phyloP scores from a whole-genome alignment of 176 grass and related monocot genomes.

The Rhynchospora pubera region DNA sequence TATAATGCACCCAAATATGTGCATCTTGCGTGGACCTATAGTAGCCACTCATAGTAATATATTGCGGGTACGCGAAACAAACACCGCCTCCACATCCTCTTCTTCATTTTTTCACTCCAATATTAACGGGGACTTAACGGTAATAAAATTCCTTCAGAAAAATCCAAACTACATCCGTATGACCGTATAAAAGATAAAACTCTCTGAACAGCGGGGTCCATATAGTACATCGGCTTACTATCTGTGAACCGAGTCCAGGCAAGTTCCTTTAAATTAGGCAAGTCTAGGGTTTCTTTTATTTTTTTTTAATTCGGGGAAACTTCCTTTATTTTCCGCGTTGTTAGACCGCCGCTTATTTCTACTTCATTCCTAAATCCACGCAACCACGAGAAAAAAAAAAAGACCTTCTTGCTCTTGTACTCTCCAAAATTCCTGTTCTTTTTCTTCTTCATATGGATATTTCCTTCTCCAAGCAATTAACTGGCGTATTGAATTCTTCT shows the following conservation, averaged over 20 bases:
- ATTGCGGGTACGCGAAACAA: background rate
- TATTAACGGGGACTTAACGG: too few relatives aligned
- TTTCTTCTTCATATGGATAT: slow-evolving; percentile 32
- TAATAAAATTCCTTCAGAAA: background rate
- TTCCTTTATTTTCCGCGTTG: background rate
- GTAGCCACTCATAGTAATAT: background rate
- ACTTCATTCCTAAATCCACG: background rate
- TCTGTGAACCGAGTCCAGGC: background rate
- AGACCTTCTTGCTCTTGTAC: background rate
- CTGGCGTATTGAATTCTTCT: background rate
- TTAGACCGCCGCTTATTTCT: slow-evolving; percentile 10
- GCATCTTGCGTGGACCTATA: background rate
- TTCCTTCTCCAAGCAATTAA: slow-evolving; percentile 23
- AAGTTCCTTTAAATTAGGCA: background rate
- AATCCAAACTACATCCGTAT: background rate
- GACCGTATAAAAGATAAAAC: too few relatives aligned
- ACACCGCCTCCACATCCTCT: background rate
- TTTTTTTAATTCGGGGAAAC: background rate
- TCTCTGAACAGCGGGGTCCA: background rate
- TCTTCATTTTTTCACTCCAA: too few relatives aligned
- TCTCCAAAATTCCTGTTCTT: background rate
- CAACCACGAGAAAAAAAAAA: background rate
- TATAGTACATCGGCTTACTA: too few relatives aligned
- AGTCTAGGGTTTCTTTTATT: background rate
- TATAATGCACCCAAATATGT: background rate